phyloP scores from a whole-genome alignment of 257 asterid species.

The Salvia rosmarinus region DNA sequence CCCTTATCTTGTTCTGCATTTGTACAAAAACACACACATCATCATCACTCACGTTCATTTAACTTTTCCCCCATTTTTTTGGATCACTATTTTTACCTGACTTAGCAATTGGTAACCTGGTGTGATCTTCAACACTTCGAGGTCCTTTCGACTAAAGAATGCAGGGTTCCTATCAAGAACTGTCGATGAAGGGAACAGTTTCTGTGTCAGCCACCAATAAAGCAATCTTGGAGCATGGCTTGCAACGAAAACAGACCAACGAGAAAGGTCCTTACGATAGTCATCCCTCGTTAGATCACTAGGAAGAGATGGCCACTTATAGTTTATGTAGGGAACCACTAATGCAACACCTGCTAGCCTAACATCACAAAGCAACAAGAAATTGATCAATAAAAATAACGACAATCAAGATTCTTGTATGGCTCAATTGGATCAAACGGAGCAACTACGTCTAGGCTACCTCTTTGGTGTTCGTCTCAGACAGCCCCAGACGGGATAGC shows the following conservation, averaged over 20 bases:
- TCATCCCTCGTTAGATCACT: constrained; percentile 64
- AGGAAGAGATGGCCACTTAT: constrained; percentile 86
- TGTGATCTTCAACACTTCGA: constrained; percentile 76
- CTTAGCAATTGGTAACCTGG: constrained; percentile 79
- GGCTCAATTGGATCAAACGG: not conserved
- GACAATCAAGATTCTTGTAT: constrained; percentile 8
- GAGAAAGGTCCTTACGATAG: constrained; percentile 66
- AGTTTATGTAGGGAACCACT: constrained; percentile 80
- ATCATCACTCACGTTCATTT: no score
- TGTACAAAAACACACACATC: not conserved
- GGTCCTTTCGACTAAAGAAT: constrained; percentile 68
- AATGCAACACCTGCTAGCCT: constrained; percentile 89
- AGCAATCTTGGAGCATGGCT: constrained; percentile 62
- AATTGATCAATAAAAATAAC: no score
- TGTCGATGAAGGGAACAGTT: constrained; percentile 74
- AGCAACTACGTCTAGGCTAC: constrained; percentile 37
- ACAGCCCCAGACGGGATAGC: constrained; percentile 83
- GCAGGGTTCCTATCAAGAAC: constrained; percentile 78
- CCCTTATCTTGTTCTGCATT: constrained; percentile 63
- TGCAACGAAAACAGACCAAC: constrained; percentile 55
- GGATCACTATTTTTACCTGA: constrained; percentile 45
- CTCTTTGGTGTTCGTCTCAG: constrained; percentile 72
- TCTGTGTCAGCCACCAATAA: constrained; percentile 91
- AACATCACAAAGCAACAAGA: no score
- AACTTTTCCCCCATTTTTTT: no score